Base-by-base conservation (phyloP, 2,329 filamentous ascomycete species). In the Shiraia sp. region DNA sequence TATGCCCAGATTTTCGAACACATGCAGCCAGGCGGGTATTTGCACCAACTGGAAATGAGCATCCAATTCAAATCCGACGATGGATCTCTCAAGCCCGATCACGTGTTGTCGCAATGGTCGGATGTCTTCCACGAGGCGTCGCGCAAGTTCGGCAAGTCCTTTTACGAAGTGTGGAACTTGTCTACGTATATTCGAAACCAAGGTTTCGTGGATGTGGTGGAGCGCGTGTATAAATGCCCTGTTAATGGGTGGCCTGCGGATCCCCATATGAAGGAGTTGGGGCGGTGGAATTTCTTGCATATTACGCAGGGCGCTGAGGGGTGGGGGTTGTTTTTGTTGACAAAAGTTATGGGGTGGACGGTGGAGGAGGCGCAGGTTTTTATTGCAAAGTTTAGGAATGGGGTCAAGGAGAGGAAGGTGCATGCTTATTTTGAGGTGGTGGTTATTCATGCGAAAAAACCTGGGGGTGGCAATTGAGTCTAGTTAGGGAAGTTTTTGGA, bases 361-460 rank as follows among this genome's bases (percentile, higher is more conserved):
- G 59, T 69, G 17, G 66, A 72, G 23, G 72, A 76, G 49, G 71
- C 76, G 3, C 69, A 75, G 41, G 55, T 75, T 3, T 71, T 77
- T 37, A 57, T 69, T 42, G 60, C 60, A 6, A 61, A 59, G 47
- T 63, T 64, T 9, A 49, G 53, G 17, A 50, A 53, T n/a, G 65
- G 66, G 2, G 35, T 68, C 13, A 61, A 59, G 42, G 58, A 57
- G 32, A 60, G 53, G 40, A 55, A 38, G 22, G 60, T 65, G 16
- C 65, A 69, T 53, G 59, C 58, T 13, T 65, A 66, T 42, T 59
- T 63, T 32, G 57, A 61, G 34, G 51, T 59, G 0, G 50, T 59
- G 12, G 42, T 55, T 4, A 51, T 55, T 8, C 32, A 55, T 32
- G 52, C 33, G 3, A 42, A 40, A 12, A 53, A 53, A 35, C 50